Base-by-base conservation (phyloP, 2,329 filamentous ascomycete species). In the Bipolaris bicolor region DNA sequence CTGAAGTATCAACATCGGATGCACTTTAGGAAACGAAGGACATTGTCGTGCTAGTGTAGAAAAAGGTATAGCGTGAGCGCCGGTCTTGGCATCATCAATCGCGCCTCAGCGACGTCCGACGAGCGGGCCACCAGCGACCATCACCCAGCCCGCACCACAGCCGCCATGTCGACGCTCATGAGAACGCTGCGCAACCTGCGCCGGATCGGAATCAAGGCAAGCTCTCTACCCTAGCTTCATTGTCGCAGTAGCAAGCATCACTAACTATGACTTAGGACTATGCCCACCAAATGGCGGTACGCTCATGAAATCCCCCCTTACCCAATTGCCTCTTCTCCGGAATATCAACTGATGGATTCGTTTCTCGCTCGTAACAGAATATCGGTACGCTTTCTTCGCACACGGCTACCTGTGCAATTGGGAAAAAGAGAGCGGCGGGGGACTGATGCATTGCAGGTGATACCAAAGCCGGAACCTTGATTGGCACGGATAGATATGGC, bases 221-320 rank as follows among this genome's bases (percentile, higher is more conserved):
- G 79, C 59, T 15, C 50, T 29, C 3, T 13, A 5, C 1, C 6
- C 46, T 4, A 5, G 9, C 22, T 39, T 6, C 46, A 49, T 39
- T 49, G 34, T 15, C 4, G 34, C 15, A 5, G 22, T 24, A 26
- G n/a, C 55, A 54, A 54, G 56, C 53, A 61, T 78, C 70, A 78
- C 73, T 64, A 64, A 65, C 56, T 37, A 52, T 52, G 61, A 9
- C 20, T 5, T 74, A 96, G 92, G 90, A 97, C 78, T 95, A 89
- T 84, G 90, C 87, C 80, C 90, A 91, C 80, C 95, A 98, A 84
- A 86, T 98, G 85, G 88, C 94, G 81, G 91, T 96, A 91, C 81
- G 90, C 53, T 61, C 33, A 55, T 59, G 62, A 62, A 45, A 20
- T 4, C 60, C 64, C 70, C 64, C 65, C 69, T 64, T n/a, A n/a